phyloP scores from a whole-genome alignment of 495 filamentous ascomycete genomes.

The Lepraria neglecta region DNA sequence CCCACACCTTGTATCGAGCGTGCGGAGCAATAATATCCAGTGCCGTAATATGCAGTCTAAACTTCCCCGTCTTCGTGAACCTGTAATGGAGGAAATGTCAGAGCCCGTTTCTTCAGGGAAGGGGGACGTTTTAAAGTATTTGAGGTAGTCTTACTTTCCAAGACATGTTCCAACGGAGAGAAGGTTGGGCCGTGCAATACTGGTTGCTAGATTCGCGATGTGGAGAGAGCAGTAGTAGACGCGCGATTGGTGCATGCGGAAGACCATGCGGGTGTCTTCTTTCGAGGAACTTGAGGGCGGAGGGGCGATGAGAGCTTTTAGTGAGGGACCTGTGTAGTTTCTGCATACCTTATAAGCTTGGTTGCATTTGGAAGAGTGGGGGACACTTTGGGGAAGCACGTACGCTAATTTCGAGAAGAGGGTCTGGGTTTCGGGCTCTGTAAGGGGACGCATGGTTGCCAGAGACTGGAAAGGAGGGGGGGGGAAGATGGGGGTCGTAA shows the following conservation, averaged over 20 bases:
- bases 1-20: conserved; percentile 90
- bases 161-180: conserved; percentile 81
- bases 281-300: conserved; percentile 57
- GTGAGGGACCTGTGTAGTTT: conserved; percentile 69
- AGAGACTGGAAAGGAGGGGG: conserved; percentile 20
- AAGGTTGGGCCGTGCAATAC: conserved; percentile 68
- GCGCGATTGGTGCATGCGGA: conserved; percentile 69
- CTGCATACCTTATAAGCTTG: too few species aligned
- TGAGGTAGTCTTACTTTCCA: conserved; percentile 39
- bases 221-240: conserved; percentile 85
- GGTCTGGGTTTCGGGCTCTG: conserved; percentile 62
- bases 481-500: too few species aligned
- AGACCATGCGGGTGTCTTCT: conserved; percentile 68
- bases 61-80: conserved; percentile 91
- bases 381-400: not conserved
- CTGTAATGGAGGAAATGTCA: conserved; percentile 28
- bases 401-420: conserved; percentile 75
- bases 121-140: not conserved
- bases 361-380: too few species aligned
- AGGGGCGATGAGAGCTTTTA: conserved; percentile 73
- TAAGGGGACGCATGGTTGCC: conserved; percentile 63
- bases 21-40: conserved; percentile 80
- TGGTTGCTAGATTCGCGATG: conserved; percentile 84
- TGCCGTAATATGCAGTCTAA: conserved; percentile 74
- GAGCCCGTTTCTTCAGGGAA: not conserved